phyloP scores from a whole-genome alignment of 345 rosid genomes.

The Turritis glabra region DNA sequence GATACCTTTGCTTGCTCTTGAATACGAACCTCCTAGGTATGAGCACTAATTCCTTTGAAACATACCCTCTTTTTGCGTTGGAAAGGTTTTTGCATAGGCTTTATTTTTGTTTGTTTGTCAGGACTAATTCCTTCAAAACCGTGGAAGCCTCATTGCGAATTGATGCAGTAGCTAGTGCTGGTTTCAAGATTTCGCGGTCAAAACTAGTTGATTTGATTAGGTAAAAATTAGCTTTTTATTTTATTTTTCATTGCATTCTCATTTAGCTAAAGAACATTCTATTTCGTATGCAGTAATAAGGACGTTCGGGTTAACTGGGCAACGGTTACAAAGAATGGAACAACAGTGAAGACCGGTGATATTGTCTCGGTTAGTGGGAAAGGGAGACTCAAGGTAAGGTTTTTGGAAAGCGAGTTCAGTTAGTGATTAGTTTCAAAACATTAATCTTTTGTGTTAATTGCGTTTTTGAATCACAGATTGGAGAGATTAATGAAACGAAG shows the following conservation, averaged over 20 bases:
- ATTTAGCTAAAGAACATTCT: not conserved
- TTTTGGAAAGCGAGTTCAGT: not conserved
- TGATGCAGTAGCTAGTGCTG: slow-evolving; percentile 98
- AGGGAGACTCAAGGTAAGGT: slow-evolving; percentile 80
- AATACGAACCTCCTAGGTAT: slow-evolving; percentile 89
- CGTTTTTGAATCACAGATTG: slow-evolving; percentile 49
- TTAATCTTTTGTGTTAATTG: not conserved
- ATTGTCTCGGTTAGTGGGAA: slow-evolving; percentile 82
- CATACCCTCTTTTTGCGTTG: not conserved
- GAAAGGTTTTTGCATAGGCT: not conserved
- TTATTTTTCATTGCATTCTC: not conserved
- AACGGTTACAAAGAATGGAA: slow-evolving; percentile 72
- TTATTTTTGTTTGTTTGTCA: slow-evolving; percentile 30
- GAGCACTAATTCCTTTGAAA: not conserved
- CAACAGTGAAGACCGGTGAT: slow-evolving; percentile 73
- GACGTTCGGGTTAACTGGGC: slow-evolving; percentile 90
- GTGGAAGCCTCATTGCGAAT: slow-evolving; percentile 86
- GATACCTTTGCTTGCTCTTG: slow-evolving; percentile 82
- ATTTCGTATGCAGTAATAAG: slow-evolving; percentile 46
- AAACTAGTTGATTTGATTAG: slow-evolving; percentile 80
- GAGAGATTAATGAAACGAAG: slow-evolving; percentile 73
- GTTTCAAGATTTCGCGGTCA: slow-evolving; percentile 88
- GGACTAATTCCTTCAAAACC: slow-evolving; percentile 76
- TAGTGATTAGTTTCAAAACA: not conserved
- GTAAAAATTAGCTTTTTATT: slow-evolving; percentile 34